A percentile compares a stretch with the other conserved stretches of the same genome.
phyloP scores from a whole-genome alignment of 768 basidiomycete species.

The Serendipita indica region DNA sequence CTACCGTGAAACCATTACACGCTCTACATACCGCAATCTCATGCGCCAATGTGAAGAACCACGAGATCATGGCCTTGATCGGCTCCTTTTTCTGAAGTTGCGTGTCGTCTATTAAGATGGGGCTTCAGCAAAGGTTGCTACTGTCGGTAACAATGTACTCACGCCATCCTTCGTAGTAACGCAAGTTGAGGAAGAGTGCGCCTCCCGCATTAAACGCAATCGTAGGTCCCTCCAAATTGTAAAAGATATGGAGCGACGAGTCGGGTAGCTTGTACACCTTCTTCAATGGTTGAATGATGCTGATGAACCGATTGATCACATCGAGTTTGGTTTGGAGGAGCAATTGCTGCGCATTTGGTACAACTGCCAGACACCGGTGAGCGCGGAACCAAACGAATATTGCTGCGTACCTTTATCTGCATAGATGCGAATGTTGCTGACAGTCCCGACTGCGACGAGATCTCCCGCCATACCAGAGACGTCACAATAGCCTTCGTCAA shows the following conservation, averaged over 20 bases:
- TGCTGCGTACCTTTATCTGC: conserved; percentile 34
- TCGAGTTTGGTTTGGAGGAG: conserved; percentile 14
- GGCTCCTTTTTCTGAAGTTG: conserved; percentile 41
- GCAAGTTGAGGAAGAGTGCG: conserved; percentile 74
- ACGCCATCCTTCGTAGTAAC: conserved; percentile 83
- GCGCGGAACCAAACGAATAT: background rate
- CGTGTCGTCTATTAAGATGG: conserved; percentile 40
- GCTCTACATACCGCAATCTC: conserved; percentile 44
- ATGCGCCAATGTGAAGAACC: conserved; percentile 87
- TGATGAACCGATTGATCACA: conserved; percentile 58
- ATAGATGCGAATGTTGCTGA: conserved; percentile 48
- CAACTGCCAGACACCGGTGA: conserved; percentile 30
- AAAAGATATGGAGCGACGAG: conserved; percentile 71
- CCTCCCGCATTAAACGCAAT: conserved; percentile 92
- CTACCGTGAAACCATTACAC: background rate
- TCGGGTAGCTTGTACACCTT: conserved; percentile 60
- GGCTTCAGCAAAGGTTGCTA: background rate
- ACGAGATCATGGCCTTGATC: conserved; percentile 61
- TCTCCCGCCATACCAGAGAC: conserved; percentile 48
- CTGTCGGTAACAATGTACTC: conserved; percentile 23
- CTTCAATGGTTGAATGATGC: conserved; percentile 49
- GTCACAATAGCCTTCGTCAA: conserved; percentile 77
- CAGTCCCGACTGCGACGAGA: conserved; percentile 47
- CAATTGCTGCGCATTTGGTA: conserved; percentile 29
- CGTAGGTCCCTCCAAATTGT: conserved; percentile 59